Evolutionary conservation across 768 basidiomycete species (phyloP).

Genomic region (Tricholoma terreum): DNA sequence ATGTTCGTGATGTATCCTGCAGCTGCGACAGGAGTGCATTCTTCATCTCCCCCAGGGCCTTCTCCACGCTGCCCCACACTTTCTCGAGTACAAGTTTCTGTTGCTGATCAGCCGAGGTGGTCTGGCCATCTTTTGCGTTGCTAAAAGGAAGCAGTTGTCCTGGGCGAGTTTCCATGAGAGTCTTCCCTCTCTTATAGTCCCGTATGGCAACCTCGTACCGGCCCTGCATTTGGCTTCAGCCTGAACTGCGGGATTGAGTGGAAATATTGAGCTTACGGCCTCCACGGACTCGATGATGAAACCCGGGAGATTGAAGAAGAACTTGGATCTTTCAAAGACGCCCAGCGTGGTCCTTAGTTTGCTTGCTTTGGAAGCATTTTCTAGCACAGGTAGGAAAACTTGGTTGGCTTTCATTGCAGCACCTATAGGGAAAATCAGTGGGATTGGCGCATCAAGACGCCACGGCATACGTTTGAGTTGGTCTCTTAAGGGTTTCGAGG

Average conservation of each 20-base stretch:
- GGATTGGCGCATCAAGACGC: neutral
- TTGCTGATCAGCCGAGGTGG: constrained; percentile 59
- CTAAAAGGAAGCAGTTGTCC: constrained; percentile 77
- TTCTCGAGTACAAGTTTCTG: constrained; percentile 93
- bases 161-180: constrained; percentile 85
- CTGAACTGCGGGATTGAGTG: neutral
- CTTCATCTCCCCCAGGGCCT: constrained; percentile 90
- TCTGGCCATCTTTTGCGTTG: constrained; percentile 53
- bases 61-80: constrained; percentile 94
- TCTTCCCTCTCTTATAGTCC: constrained; percentile 96
- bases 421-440: constrained; percentile 42
- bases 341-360: constrained; percentile 89
- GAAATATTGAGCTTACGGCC: constrained; percentile 52
- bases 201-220: constrained; percentile 91
- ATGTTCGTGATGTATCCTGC: constrained; percentile 70
- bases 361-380: constrained; percentile 92
- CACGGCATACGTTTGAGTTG: constrained; percentile 72
- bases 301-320: constrained; percentile 97
- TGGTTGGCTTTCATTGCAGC: constrained; percentile 92
- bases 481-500: constrained; percentile 76
- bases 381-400: constrained; percentile 93
- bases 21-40: constrained; percentile 72
- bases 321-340: constrained; percentile 95
- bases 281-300: constrained; percentile 87
- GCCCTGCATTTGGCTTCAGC: constrained; percentile 47